Percentiles rank a stretch among this genome's conserved stretches.
These are phyloP conservation scores for Chrysopogon serrulatus DNA, from an alignment of 176 grass and related monocot species.

Conservation along the genomic window DNA sequence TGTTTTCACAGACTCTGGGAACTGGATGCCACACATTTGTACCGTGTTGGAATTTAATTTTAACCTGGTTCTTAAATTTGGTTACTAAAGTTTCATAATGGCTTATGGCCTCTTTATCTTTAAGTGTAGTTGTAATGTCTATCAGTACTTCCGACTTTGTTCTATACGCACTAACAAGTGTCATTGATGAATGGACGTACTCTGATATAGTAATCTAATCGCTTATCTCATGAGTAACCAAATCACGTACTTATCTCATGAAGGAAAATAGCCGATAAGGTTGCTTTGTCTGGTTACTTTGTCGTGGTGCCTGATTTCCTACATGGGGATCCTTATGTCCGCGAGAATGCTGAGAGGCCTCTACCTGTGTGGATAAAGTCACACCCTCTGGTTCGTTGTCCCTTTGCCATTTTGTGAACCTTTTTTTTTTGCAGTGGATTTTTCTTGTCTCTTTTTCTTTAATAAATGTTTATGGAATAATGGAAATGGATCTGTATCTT, in stretches of 20 bases:
- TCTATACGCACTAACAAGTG: neutral
- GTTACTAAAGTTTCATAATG: neutral
- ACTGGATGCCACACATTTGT: neutral
- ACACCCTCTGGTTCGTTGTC: neutral
- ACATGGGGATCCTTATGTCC: constrained; percentile 32
- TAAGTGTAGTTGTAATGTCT: neutral
- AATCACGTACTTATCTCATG: neutral
- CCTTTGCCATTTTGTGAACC: neutral
- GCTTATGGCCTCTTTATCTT: neutral
- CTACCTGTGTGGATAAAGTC: neutral
- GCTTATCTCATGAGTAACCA: neutral
- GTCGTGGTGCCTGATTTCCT: constrained; percentile 61
- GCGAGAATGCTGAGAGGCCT: neutral
- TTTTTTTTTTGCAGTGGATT: neutral
- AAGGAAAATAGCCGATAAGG: constrained; percentile 55
- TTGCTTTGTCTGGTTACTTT: constrained; percentile 45
- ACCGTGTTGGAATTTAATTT: no score
- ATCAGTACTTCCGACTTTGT: neutral
- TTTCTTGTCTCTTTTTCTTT: neutral
- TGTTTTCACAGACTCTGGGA: neutral
- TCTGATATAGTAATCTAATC: neutral
- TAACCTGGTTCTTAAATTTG: no score
- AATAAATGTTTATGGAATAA: neutral
- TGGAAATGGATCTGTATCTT: neutral
- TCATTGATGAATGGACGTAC: neutral